Evolutionary conservation across 2,329 filamentous ascomycete genomes (phyloP), one percentile per base, ranked within the genome.

Genomic region (Talaromyces funiculosus): DNA sequence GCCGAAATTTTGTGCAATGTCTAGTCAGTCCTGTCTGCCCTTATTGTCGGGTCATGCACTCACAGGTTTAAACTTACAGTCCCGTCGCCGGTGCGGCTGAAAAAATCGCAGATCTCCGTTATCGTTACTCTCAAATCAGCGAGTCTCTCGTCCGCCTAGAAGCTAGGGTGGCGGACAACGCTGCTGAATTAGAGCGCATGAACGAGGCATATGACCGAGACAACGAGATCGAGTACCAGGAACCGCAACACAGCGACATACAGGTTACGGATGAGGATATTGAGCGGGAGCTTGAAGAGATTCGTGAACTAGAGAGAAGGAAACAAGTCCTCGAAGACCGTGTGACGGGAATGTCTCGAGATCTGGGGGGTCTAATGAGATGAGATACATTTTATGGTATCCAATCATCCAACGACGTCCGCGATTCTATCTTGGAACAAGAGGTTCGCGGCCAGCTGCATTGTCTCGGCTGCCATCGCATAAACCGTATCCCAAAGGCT

Each of bases 1-100:
- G 93, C 92, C 0, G 92, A 97, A 79, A 96, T 92, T 79, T 82
- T 97, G 31, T 92, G 92, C 67, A 84, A 84, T 47, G 92, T 97
- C 29, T 97, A 97, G 83, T 86, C 74, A 63, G 82, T 76, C 9
- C 18, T 33, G 33, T 29, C 18, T 26, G 2, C 24, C 22, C 40
- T 42, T 10, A 22, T 33, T 14, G 10, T 26, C 7, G 20, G 26
- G 3, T 8, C 16, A 8, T 10, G 24, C 18, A 45, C 59, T 60
- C 31, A 57, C 43, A 9, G 3, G 18, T 8, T 14, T 43, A n/a
- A 10, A 7, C 53, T 42, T n/a, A 24, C 58, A 85, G 83, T 71
- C 88, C 90, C 35, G 82, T 96, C 29, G 84, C 89, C 0, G 92
- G 92, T 4, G 90, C 90, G 4, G 74, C 83, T 16, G 90, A 96